phyloP scores from a whole-genome alignment of 495 filamentous ascomycete species.

The Aspergillus nidulans region DNA sequence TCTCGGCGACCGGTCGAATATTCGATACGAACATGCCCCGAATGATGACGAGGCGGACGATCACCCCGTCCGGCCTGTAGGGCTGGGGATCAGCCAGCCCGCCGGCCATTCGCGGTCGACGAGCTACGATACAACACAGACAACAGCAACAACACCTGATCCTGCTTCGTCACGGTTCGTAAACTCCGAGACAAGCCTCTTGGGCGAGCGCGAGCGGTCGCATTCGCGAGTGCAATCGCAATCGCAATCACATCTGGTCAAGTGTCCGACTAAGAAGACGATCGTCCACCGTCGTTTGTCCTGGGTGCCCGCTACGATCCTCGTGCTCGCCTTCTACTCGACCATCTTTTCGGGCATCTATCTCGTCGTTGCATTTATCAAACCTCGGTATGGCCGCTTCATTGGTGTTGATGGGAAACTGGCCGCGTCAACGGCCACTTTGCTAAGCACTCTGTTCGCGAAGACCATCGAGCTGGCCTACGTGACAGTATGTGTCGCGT shows the following conservation, averaged over 20 bases:
- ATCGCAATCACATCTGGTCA: neutral
- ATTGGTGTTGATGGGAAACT: slow-evolving; percentile 48
- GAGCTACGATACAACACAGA: neutral
- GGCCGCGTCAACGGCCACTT: slow-evolving; percentile 51
- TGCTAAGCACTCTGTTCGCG: slow-evolving; percentile 60
- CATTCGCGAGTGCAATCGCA: neutral
- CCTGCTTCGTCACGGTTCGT: neutral
- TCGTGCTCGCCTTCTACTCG: slow-evolving; percentile 61
- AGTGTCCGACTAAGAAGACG: slow-evolving; percentile 3
- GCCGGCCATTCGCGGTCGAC: neutral
- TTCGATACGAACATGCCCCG: neutral
- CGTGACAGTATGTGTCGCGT: slow-evolving; percentile 71
- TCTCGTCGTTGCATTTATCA: slow-evolving; percentile 52
- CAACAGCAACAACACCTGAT: neutral
- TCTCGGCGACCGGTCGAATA: slow-evolving; percentile 1
- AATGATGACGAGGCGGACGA: neutral
- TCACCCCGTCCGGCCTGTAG: neutral
- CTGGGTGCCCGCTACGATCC: slow-evolving; percentile 55
- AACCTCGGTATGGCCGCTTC: slow-evolving; percentile 53
- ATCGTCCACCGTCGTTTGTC: slow-evolving; percentile 39
- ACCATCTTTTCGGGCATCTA: slow-evolving; percentile 63
- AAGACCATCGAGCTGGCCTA: slow-evolving; percentile 74
- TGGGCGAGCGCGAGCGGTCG: neutral
- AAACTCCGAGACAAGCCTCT: neutral
- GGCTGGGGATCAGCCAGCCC: slow-evolving; percentile 3